phyloP scores from a whole-genome alignment of 345 rosid genomes.

The Hibiscus mutabilis region DNA sequence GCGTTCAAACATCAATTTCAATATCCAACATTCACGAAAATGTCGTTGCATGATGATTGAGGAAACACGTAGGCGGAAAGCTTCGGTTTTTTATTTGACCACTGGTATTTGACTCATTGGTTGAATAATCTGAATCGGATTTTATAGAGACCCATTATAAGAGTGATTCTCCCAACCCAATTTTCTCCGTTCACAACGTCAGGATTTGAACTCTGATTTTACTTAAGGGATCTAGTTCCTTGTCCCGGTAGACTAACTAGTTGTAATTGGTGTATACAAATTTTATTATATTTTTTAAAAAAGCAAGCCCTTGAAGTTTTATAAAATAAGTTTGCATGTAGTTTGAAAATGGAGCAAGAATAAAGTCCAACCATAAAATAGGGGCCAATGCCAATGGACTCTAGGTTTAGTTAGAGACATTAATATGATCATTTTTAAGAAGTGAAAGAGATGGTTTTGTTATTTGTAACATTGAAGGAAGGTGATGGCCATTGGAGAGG shows the following conservation, averaged over 20 bases:
- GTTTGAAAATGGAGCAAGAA: constrained; percentile 43
- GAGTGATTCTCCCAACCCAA: no score
- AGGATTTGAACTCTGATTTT: no score
- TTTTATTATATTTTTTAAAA: not conserved
- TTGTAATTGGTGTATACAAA: not conserved
- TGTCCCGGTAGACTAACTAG: no score
- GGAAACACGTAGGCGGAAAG: constrained; percentile 26
- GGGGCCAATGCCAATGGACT: constrained; percentile 25
- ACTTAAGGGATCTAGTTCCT: no score
- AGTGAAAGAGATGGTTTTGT: constrained; percentile 16
- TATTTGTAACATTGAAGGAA: constrained; percentile 9
- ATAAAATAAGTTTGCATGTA: constrained; percentile 12
- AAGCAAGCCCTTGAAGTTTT: constrained; percentile 6
- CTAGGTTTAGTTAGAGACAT: constrained; percentile 12
- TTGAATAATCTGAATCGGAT: no score
- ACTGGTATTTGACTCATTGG: no score
- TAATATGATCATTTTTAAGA: not conserved
- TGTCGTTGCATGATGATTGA: constrained; percentile 30
- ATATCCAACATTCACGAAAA: constrained; percentile 34
- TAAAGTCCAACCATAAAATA: constrained; percentile 60
- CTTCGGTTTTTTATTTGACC: constrained; percentile 16
- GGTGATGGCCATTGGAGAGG: not conserved
- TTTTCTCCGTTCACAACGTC: not conserved
- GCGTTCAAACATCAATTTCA: constrained; percentile 40
- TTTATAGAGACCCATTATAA: no score